Percentiles rank a stretch among this genome's conserved stretches.
Evolutionary conservation across 768 basidiomycete species (phyloP).

Genomic region (Cystoderma amianthinum): DNA sequence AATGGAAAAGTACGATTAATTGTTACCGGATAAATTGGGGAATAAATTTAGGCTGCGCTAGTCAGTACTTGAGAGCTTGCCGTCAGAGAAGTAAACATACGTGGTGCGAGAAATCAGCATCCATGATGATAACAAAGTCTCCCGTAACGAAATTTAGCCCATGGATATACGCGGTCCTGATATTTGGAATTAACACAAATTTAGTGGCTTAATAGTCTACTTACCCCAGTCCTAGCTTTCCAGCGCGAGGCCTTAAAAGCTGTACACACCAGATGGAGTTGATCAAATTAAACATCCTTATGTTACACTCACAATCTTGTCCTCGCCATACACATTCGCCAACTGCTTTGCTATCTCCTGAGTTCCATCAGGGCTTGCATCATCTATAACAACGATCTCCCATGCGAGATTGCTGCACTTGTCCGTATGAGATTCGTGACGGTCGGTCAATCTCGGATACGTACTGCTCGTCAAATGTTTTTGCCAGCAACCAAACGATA

Average conservation of each 20-base stretch:
- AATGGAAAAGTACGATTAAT: neutral
- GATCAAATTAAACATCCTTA: slow-evolving; percentile 6
- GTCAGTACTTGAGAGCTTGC: too few relatives aligned
- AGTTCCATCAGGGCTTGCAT: slow-evolving; percentile 89
- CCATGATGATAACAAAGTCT: slow-evolving; percentile 96
- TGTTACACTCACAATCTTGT: slow-evolving; percentile 86
- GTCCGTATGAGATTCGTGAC: slow-evolving; percentile 5
- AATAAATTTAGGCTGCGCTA: slow-evolving; percentile 95
- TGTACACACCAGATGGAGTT: slow-evolving; percentile 17
- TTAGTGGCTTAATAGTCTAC: slow-evolving; percentile 8
- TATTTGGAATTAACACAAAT: neutral
- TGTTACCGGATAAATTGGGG: slow-evolving; percentile 81
- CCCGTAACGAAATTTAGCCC: slow-evolving; percentile 86
- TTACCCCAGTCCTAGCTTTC: slow-evolving; percentile 88
- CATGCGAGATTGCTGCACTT: slow-evolving; percentile 58
- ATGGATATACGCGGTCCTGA: slow-evolving; percentile 88
- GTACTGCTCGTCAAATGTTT: slow-evolving; percentile 71
- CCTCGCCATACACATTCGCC: slow-evolving; percentile 73
- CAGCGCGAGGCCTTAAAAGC: slow-evolving; percentile 82
- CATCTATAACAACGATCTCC: slow-evolving; percentile 90
- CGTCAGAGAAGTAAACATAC: slow-evolving; percentile 43
- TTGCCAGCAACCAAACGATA: slow-evolving; percentile 79
- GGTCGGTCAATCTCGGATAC: slow-evolving; percentile 16
- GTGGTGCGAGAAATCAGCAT: slow-evolving; percentile 94
- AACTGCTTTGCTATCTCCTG: slow-evolving; percentile 83